Evolutionary conservation across 169 alveolate species (phyloP).

Genomic region (Plasmodium falciparum): DNA sequence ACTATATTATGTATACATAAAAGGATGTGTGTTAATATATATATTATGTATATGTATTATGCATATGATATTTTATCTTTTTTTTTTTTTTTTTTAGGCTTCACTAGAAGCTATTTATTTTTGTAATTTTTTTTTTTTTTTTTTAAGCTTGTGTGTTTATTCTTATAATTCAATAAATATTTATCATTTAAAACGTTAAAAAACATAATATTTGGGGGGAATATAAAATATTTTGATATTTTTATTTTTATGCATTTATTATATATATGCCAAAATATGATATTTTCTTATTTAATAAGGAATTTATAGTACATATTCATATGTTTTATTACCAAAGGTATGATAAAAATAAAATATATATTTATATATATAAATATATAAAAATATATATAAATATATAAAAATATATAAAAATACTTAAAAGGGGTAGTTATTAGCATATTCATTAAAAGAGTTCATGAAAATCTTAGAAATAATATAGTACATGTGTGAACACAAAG

Average conservation of each 20-base stretch:
- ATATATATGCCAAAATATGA: background rate
- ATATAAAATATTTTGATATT: background rate
- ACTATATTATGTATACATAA: constrained; percentile 11
- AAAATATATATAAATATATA: no score
- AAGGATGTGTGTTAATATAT: constrained; percentile 24
- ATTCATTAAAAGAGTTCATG: no score
- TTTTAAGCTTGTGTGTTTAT: constrained; percentile 14
- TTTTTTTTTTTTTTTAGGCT: constrained; percentile 57
- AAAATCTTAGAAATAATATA: no score
- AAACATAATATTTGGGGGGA: background rate
- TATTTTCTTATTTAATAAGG: no score
- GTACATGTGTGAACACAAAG: no score
- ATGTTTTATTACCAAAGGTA: no score
- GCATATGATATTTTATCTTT: background rate
- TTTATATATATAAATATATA: no score
- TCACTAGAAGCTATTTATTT: constrained; percentile 64
- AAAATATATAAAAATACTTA: no score
- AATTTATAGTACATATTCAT: no score
- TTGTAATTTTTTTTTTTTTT: constrained; percentile 14
- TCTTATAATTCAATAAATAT: background rate
- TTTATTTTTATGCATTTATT: background rate
- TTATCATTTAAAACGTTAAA: constrained; percentile 4
- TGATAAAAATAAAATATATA: no score
- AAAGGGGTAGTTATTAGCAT: no score
- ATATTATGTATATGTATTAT: background rate